These are phyloP conservation scores for Linnemannia exigua DNA, from an alignment of 192 early-diverging fungal genomes.

Conservation along the genomic window DNA sequence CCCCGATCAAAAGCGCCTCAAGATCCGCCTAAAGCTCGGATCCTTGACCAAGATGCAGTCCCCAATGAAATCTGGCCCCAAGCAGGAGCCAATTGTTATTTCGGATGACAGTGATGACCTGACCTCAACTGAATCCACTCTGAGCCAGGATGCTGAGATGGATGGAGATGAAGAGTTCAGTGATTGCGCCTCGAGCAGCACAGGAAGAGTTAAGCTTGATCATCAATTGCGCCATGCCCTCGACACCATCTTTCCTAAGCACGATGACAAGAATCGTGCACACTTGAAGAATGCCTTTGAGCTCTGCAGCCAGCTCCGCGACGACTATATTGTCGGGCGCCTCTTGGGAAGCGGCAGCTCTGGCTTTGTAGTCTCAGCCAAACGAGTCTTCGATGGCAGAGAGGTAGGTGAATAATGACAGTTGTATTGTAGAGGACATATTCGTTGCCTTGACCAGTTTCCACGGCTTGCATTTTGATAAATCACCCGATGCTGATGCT, in stretches of 20 bases:
- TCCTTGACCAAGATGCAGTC: not conserved
- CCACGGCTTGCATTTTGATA: not conserved
- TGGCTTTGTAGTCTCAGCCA: constrained; percentile 24
- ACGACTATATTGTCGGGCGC: constrained; percentile 16
- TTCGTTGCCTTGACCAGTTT: not conserved
- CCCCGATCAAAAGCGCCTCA: not conserved
- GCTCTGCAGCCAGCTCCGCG: not conserved
- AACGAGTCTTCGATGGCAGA: constrained; percentile 14
- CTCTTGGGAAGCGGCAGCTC: constrained; percentile 27
- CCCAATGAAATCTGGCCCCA: too few species aligned
- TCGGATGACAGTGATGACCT: constrained; percentile 15
- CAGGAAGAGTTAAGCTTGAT: not conserved
- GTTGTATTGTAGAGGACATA: not conserved
- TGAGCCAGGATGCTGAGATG: not conserved
- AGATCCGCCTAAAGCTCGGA: not conserved
- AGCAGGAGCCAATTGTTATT: constrained; percentile 14
- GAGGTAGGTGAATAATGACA: not conserved
- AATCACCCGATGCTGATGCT: not conserved
- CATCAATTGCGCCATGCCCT: constrained; percentile 8
- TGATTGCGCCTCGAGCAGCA: not conserved
- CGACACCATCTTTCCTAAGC: constrained; percentile 21
- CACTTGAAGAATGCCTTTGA: constrained; percentile 11
- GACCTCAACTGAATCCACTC: not conserved
- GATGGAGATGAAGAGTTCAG: not conserved
- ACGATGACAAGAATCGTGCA: not conserved